Evolutionary conservation across 2,329 filamentous ascomycete species (phyloP).

Genomic region (Colletotrichum gigasporum): DNA sequence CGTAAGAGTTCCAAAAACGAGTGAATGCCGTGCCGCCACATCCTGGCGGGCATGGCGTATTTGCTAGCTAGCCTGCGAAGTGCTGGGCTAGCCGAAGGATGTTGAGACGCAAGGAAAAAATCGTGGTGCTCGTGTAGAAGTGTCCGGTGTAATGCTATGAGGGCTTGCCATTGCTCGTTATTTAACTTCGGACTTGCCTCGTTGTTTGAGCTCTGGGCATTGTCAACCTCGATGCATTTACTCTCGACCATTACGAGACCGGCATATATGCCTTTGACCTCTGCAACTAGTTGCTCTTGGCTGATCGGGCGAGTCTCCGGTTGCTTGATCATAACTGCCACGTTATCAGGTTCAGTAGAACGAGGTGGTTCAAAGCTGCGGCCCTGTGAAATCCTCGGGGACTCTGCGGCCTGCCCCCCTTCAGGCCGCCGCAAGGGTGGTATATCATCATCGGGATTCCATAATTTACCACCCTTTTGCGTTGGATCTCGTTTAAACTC

Average conservation of each 20-base stretch:
- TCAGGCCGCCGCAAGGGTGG: background rate
- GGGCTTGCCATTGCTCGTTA: slow-evolving; percentile 82
- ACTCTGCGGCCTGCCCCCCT: background rate
- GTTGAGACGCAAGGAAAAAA: slow-evolving; percentile 87
- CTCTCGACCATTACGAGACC: slow-evolving; percentile 87
- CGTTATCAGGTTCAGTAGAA: fast-evolving
- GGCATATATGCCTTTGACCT: slow-evolving; percentile 86
- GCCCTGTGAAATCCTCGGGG: background rate
- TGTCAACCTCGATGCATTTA: slow-evolving; percentile 87
- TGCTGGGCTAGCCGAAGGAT: slow-evolving; percentile 78
- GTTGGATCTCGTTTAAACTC: background rate
- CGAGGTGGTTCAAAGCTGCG: background rate
- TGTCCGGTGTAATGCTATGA: slow-evolving; percentile 84
- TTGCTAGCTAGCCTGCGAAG: slow-evolving; percentile 77
- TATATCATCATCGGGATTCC: background rate
- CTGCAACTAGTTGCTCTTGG: slow-evolving; percentile 80
- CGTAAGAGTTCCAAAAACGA: slow-evolving; percentile 82
- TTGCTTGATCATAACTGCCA: slow-evolving; percentile 47
- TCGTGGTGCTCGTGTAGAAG: slow-evolving; percentile 85
- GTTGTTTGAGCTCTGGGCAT: slow-evolving; percentile 60
- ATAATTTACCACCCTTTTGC: background rate
- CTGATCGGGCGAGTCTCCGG: slow-evolving; percentile 75
- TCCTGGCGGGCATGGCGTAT: slow-evolving; percentile 89
- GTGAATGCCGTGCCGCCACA: slow-evolving; percentile 96
- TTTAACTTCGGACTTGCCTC: slow-evolving; percentile 54